Conservation (phyloP, 2,329 filamentous ascomycete species). For the Epichloe hybrida region DNA sequence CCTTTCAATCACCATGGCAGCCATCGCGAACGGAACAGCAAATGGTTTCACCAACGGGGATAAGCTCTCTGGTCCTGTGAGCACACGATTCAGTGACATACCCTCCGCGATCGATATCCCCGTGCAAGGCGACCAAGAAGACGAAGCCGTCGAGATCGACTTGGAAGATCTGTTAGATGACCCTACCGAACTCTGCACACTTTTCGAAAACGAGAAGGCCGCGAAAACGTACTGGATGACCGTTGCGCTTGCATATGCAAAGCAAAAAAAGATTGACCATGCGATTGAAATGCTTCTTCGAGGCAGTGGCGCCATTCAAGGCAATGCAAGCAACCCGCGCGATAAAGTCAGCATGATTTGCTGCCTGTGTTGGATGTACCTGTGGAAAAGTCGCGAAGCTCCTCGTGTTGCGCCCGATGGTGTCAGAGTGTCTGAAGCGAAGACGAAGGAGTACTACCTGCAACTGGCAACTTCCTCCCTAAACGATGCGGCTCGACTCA, state of each 20-base stretch:
- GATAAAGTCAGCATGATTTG: conserved; percentile 78
- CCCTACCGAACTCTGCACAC: conserved; percentile 83
- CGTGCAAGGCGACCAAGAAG: conserved; percentile 49
- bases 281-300: conserved; percentile 61
- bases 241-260: conserved; percentile 92
- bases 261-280: conserved; percentile 88
- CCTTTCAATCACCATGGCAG: conserved; percentile 25
- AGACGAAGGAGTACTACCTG: conserved; percentile 88
- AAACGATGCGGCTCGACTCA: conserved; percentile 91
- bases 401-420: conserved; percentile 49
- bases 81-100: conserved; percentile 50
- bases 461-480: conserved; percentile 80
- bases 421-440: conserved; percentile 53
- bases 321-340: conserved; percentile 56
- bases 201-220: conserved; percentile 88
- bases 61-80: conserved; percentile 23
- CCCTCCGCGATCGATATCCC: conserved; percentile 53
- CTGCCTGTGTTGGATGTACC: conserved; percentile 80
- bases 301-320: conserved; percentile 58
- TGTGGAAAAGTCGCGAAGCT: conserved; percentile 78
- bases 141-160: conserved; percentile 80
- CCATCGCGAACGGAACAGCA: conserved; percentile 29
- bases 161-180: conserved; percentile 85
- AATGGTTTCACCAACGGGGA: conserved; percentile 31
- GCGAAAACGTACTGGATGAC: conserved; percentile 94